Conservation (phyloP, 139 green algal species). For the Micractinium conductrix region DNA sequence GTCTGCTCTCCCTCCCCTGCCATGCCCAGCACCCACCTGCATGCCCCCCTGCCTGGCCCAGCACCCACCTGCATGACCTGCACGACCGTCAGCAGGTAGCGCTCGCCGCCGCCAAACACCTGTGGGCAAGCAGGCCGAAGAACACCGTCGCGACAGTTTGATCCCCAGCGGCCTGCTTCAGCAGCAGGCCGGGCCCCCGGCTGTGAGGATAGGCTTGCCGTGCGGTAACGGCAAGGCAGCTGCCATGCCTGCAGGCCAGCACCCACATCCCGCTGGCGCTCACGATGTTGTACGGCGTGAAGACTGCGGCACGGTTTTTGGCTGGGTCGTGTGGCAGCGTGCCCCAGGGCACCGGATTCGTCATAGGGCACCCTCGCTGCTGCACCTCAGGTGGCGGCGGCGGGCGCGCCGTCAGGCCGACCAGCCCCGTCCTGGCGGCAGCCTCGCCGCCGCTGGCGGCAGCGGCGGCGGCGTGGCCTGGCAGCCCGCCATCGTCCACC, state of each 20-base stretch:
- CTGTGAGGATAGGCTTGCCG: not conserved
- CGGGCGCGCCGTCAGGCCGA: too few species aligned
- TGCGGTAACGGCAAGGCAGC: too few species aligned
- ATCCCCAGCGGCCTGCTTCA: not conserved
- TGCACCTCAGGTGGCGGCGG: too few species aligned
- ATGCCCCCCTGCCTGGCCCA: not conserved
- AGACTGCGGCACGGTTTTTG: slow-evolving; percentile 23
- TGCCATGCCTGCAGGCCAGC: not conserved
- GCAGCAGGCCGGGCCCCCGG: not conserved
- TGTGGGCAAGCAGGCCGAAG: not conserved
- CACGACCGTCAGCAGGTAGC: slow-evolving; percentile 35
- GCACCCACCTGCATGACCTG: slow-evolving; percentile 16
- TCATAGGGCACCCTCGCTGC: slow-evolving; percentile 4
- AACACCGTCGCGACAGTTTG: not conserved
- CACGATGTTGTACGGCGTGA: slow-evolving; percentile 41
- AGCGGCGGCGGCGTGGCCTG: too few species aligned
- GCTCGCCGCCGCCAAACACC: slow-evolving; percentile 41
- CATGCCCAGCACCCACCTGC: not conserved
- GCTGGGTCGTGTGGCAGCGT: slow-evolving; percentile 2
- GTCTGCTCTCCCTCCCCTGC: not conserved
- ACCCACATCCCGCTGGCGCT: not conserved
- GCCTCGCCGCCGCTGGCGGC: too few species aligned
- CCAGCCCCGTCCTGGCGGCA: too few species aligned
- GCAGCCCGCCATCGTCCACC: too few species aligned
- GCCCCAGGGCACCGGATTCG: not conserved